Conservation (phyloP, 78 protist species). For the Cyanophora paradoxa region DNA sequence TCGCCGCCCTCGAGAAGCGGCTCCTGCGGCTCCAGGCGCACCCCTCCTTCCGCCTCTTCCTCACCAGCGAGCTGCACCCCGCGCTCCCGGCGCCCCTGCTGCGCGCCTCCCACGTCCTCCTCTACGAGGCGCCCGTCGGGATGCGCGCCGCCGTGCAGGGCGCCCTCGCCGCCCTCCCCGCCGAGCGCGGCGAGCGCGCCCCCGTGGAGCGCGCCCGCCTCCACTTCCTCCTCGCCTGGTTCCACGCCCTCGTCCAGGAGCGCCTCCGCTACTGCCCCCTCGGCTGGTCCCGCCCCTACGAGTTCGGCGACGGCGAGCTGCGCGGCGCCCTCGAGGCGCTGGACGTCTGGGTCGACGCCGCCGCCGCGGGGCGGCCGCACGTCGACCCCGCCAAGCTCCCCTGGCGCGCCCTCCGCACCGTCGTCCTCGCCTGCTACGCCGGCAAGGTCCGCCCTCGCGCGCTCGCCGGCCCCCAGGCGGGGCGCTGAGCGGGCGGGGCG, state of each 20-base stretch:
- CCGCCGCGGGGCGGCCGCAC: slow-evolving; percentile 23
- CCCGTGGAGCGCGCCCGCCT: slow-evolving; percentile 84
- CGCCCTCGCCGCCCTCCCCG: slow-evolving; percentile 29
- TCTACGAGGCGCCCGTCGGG: slow-evolving; percentile 93
- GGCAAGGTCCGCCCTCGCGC: neutral
- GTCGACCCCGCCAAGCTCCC: slow-evolving; percentile 45
- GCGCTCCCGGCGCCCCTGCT: slow-evolving; percentile 77
- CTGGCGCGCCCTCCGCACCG: slow-evolving; percentile 75
- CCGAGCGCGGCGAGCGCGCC: slow-evolving; percentile 13
- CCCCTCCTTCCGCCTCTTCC: slow-evolving; percentile 63
- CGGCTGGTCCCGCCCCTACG: slow-evolving; percentile 92
- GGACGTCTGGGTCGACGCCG: slow-evolving; percentile 82
- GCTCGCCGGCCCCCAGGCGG: neutral
- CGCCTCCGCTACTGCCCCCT: slow-evolving; percentile 86
- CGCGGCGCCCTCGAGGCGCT: slow-evolving; percentile 74
- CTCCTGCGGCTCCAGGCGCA: slow-evolving; percentile 53
- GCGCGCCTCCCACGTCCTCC: slow-evolving; percentile 65
- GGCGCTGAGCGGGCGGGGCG: slow-evolving; percentile 60
- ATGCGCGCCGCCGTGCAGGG: slow-evolving; percentile 69
- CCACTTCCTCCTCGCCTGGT: slow-evolving; percentile 87
- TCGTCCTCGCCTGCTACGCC: neutral
- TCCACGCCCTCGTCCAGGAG: slow-evolving; percentile 86
- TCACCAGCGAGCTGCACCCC: slow-evolving; percentile 85
- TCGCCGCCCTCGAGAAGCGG: slow-evolving; percentile 78
- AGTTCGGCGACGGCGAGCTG: slow-evolving; percentile 83